Conservation (phyloP, 129 eudicot genomes). For the Tagetes patula region DNA sequence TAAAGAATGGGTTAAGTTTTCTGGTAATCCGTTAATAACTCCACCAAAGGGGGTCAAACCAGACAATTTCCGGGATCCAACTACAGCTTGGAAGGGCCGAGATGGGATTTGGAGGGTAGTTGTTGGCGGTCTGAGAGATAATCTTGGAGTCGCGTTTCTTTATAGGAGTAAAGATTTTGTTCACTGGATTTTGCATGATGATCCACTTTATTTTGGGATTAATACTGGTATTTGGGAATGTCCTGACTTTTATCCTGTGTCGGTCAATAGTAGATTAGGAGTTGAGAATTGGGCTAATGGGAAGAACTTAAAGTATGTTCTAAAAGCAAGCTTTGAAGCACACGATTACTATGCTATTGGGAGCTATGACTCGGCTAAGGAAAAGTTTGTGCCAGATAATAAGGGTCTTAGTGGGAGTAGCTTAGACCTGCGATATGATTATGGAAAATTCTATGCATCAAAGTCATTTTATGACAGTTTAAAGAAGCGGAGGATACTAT, state of each 20-base stretch:
- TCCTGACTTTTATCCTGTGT: constrained; percentile 39
- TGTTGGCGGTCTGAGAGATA: constrained; percentile 29
- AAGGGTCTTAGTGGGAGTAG: constrained; percentile 27
- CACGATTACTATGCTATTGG: constrained; percentile 34
- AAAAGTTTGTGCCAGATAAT: constrained; percentile 35
- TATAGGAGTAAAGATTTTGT: constrained; percentile 36
- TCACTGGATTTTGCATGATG: constrained; percentile 33
- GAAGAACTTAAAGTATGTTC: constrained; percentile 34
- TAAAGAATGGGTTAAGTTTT: constrained; percentile 39
- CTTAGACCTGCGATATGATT: constrained; percentile 38
- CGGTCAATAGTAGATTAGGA: constrained; percentile 29
- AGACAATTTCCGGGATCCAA: constrained; percentile 35
- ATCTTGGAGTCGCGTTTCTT: constrained; percentile 32
- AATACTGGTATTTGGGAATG: constrained; percentile 40
- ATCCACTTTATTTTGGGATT: constrained; percentile 32
- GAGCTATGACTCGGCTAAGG: constrained; percentile 31
- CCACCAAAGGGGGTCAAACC: constrained; percentile 29
- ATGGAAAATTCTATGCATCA: constrained; percentile 49
- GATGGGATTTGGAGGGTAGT: constrained; percentile 43
- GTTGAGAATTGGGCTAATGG: constrained; percentile 25
- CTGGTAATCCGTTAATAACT: constrained; percentile 40
- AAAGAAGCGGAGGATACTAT: constrained; percentile 43
- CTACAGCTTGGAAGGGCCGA: constrained; percentile 36
- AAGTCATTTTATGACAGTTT: constrained; percentile 40
- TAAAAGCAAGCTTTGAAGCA: constrained; percentile 32